Evolutionary conservation across 2,329 filamentous ascomycete genomes (phyloP).

Genomic region (Nigrograna mackinnonii): DNA sequence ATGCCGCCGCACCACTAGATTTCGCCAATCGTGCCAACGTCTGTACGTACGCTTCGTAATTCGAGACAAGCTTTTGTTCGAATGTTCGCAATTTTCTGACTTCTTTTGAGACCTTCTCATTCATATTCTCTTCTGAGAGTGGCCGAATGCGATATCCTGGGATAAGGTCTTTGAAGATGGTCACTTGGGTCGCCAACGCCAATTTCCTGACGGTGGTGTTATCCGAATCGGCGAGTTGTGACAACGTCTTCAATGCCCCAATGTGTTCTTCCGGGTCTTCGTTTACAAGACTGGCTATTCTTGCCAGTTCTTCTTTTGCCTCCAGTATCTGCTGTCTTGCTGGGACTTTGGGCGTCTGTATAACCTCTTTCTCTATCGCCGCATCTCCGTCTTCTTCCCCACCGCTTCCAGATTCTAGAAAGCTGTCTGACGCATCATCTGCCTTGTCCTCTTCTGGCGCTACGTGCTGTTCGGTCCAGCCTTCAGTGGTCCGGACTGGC

Average conservation of each 20-base stretch:
- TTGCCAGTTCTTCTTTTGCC: constrained; percentile 91
- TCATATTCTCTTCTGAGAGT: constrained; percentile 71
- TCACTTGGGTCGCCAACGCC: constrained; percentile 80
- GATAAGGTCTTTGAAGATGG: constrained; percentile 94
- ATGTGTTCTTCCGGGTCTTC: constrained; percentile 93
- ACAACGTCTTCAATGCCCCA: constrained; percentile 75
- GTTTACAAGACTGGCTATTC: constrained; percentile 78
- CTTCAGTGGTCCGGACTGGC: constrained; percentile 85
- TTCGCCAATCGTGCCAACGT: constrained; percentile 72
- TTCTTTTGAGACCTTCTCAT: constrained; percentile 87
- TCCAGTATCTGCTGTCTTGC: constrained; percentile 78
- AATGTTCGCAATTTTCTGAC: constrained; percentile 80
- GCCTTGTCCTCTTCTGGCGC: constrained; percentile 50
- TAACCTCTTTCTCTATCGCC: constrained; percentile 42
- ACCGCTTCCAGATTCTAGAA: constrained; percentile 63
- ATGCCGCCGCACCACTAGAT: constrained; percentile 47
- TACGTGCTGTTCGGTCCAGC: constrained; percentile 64
- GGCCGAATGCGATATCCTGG: constrained; percentile 94
- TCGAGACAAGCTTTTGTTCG: constrained; percentile 82
- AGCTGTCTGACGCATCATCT: constrained; percentile 62
- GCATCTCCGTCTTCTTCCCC: constrained; percentile 50
- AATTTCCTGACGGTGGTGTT: constrained; percentile 82
- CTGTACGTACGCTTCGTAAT: constrained; percentile 84
- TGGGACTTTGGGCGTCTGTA: constrained; percentile 67
- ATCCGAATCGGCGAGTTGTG: constrained; percentile 70